Evolutionary conservation across 169 alveolate species (phyloP).

Genomic region (Theileria orientalis): DNA sequence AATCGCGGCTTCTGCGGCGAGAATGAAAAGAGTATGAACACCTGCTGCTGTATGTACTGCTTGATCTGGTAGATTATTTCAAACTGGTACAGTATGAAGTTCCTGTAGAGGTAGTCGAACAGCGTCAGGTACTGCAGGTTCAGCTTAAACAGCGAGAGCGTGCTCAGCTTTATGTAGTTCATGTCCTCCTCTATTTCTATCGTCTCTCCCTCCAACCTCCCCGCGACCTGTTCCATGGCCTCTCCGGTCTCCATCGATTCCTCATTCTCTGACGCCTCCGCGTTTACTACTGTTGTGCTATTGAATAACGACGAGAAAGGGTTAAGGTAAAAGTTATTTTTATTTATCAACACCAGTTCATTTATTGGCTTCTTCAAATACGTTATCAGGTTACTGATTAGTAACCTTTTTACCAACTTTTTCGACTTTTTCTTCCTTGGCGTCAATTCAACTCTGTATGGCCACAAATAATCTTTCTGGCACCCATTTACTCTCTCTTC

Average conservation of each 20-base stretch:
- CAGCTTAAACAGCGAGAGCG: slow-evolving; percentile 83
- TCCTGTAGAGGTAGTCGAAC: slow-evolving; percentile 87
- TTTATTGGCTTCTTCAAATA: slow-evolving; percentile 26
- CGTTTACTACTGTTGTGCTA: background rate
- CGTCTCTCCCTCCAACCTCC: no score
- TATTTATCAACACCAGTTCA: slow-evolving; percentile 17
- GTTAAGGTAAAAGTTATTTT: slow-evolving; percentile 33
- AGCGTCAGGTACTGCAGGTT: slow-evolving; percentile 86
- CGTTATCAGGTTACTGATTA: slow-evolving; percentile 20
- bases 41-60: slow-evolving; percentile 82
- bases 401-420: slow-evolving; percentile 33
- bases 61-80: slow-evolving; percentile 88
- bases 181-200: background rate
- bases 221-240: background rate
- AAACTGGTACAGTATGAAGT: slow-evolving; percentile 83
- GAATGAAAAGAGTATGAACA: slow-evolving; percentile 29
- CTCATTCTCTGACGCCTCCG: background rate
- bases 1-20: background rate
- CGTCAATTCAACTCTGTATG: slow-evolving; percentile 28
- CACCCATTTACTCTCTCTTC: slow-evolving; percentile 2
- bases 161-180: slow-evolving; percentile 35
- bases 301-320: slow-evolving; percentile 4
- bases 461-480: background rate
- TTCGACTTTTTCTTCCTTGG: slow-evolving; percentile 51
- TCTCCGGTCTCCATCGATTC: no score